Evolutionary conservation across 2,329 filamentous ascomycete species (phyloP).

Genomic region (Cercospora canescens): DNA sequence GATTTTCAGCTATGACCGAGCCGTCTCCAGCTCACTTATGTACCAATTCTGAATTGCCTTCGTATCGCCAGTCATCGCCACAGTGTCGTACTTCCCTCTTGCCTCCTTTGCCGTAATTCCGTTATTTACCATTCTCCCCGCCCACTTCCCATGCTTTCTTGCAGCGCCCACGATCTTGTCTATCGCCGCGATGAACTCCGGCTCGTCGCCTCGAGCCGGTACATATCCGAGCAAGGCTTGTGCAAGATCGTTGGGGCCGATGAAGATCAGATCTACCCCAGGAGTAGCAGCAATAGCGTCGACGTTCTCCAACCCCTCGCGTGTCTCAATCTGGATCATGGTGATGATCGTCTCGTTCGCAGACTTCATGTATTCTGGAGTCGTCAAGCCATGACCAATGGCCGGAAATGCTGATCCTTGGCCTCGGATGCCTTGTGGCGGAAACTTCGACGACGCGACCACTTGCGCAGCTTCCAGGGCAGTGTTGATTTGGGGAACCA

Average conservation of each 20-base stretch:
- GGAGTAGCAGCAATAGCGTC: slow-evolving; percentile 53
- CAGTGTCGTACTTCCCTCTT: slow-evolving; percentile 54
- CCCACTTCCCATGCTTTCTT: slow-evolving; percentile 64
- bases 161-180: slow-evolving; percentile 56
- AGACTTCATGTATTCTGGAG: slow-evolving; percentile 50
- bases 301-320: slow-evolving; percentile 40
- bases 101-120: slow-evolving; percentile 49
- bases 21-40: slow-evolving; percentile 11
- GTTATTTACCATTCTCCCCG: slow-evolving; percentile 54
- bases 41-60: slow-evolving; percentile 33
- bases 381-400: slow-evolving; percentile 54
- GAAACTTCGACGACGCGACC: slow-evolving; percentile 55
- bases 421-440: slow-evolving; percentile 52
- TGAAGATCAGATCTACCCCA: slow-evolving; percentile 49
- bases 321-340: slow-evolving; percentile 50
- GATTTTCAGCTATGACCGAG: no score
- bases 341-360: slow-evolving; percentile 54
- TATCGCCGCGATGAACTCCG: slow-evolving; percentile 51
- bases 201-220: slow-evolving; percentile 42
- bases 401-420: slow-evolving; percentile 58
- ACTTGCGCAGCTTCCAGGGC: slow-evolving; percentile 41
- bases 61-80: slow-evolving; percentile 35
- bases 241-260: slow-evolving; percentile 58
- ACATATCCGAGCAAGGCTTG: slow-evolving; percentile 53
- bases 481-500: slow-evolving; percentile 51